phyloP scores from a whole-genome alignment of 2,329 filamentous ascomycete genomes.

The Cladosporium oxysporum region DNA sequence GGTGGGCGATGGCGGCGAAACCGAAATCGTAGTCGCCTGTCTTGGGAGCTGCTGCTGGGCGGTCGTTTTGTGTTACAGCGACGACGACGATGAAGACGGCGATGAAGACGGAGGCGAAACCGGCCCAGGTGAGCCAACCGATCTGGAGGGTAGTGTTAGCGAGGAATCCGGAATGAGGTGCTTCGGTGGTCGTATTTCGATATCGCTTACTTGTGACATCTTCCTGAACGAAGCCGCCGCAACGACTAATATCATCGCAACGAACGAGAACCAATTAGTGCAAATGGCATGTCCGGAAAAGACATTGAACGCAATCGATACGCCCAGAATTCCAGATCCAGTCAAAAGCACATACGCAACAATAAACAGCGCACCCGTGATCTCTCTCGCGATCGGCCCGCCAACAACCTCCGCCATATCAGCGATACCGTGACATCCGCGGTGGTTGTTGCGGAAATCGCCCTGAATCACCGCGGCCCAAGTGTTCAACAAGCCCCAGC shows the following conservation, averaged over 20 bases:
- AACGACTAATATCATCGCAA: conserved; percentile 18
- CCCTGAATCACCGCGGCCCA: conserved; percentile 53
- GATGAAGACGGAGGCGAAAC: conserved; percentile 59
- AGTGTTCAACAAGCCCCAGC: conserved; percentile 52
- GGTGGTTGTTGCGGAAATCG: conserved; percentile 54
- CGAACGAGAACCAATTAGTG: conserved; percentile 53
- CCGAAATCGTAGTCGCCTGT: conserved; percentile 62
- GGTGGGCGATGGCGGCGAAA: conserved; percentile 57
- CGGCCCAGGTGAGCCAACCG: conserved; percentile 63
- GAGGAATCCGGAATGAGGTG: not conserved
- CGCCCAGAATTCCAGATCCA: conserved; percentile 60
- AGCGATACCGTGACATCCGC: conserved; percentile 55
- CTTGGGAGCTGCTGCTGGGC: conserved; percentile 62
- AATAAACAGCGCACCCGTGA: conserved; percentile 59
- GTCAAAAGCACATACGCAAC: conserved; percentile 59
- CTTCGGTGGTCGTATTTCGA: not conserved
- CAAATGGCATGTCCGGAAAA: conserved; percentile 60
- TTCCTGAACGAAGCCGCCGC: conserved; percentile 17
- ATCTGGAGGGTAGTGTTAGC: conserved; percentile 52
- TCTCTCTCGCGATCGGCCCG: conserved; percentile 53
- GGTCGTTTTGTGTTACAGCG: conserved; percentile 58
- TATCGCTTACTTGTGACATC: conserved; percentile 15
- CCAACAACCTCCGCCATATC: conserved; percentile 62
- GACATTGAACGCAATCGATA: conserved; percentile 61
- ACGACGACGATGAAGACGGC: conserved; percentile 49